phyloP scores from a whole-genome alignment of 2,329 filamentous ascomycete genomes.

The Xylariomycetidae sp. region DNA sequence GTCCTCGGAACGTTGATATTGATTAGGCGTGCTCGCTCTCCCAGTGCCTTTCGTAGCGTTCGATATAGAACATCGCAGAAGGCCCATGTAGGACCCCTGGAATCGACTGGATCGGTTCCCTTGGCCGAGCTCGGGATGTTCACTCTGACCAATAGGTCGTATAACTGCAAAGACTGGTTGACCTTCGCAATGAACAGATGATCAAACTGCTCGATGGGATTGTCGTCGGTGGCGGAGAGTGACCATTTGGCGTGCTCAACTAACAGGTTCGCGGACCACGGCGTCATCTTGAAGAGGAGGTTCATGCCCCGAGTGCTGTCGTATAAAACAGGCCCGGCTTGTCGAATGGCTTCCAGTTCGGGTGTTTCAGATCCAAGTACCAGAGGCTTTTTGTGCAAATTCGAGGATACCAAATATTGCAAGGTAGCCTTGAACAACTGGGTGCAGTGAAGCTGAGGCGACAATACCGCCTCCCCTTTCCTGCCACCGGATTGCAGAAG shows the following conservation, averaged over 20 bases:
- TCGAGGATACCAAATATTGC: constrained; percentile 74
- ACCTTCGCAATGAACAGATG: constrained; percentile 69
- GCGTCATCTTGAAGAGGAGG: constrained; percentile 81
- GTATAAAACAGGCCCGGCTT: constrained; percentile 64
- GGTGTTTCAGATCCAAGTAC: constrained; percentile 40
- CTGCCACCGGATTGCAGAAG: constrained; percentile 72
- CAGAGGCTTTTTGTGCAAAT: constrained; percentile 64
- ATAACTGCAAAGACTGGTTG: constrained; percentile 48
- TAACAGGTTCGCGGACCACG: constrained; percentile 73
- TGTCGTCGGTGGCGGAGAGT: constrained; percentile 67
- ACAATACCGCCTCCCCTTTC: constrained; percentile 65
- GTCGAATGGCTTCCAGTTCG: constrained; percentile 35
- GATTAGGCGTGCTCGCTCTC: constrained; percentile 66
- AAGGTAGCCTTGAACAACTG: constrained; percentile 91
- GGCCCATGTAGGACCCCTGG: constrained; percentile 36
- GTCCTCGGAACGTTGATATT: constrained; percentile 42
- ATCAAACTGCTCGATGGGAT: constrained; percentile 72
- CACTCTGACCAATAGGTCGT: constrained; percentile 41
- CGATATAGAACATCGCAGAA: constrained; percentile 55
- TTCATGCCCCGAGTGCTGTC: constrained; percentile 73
- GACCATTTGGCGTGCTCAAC: constrained; percentile 70
- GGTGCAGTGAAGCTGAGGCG: constrained; percentile 77
- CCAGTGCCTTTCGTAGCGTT: constrained; percentile 64
- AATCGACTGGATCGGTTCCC: constrained; percentile 29
- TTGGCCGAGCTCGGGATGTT: constrained; percentile 13